phyloP scores from a whole-genome alignment of 352 stramenopile species.

The Albugo candida region DNA sequence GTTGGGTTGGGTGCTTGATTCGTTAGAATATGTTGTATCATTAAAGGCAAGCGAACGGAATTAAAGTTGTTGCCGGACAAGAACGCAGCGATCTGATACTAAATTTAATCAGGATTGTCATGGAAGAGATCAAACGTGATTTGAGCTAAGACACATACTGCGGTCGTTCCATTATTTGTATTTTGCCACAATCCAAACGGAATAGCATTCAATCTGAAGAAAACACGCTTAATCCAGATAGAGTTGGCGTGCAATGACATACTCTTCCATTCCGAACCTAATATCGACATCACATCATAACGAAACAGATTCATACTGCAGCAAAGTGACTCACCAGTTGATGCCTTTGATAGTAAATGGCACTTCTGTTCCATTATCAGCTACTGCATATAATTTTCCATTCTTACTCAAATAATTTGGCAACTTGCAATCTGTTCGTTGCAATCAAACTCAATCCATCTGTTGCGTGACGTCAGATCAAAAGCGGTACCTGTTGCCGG shows the following conservation, averaged over 20 bases:
- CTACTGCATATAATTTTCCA: constrained; percentile 28
- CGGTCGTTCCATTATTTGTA: constrained; percentile 28
- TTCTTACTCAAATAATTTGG: constrained; percentile 58
- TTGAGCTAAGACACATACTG: constrained; percentile 8
- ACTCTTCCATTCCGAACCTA: constrained; percentile 22
- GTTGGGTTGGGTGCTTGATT: constrained; percentile 24
- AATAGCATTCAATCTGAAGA: constrained; percentile 14
- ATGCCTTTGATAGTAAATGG: constrained; percentile 37
- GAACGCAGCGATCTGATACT: constrained; percentile 57
- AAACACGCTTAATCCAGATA: background rate
- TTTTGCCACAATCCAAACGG: constrained; percentile 47
- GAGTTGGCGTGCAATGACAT: constrained; percentile 13
- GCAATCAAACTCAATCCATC: too few species aligned
- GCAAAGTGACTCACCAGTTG: constrained; percentile 30
- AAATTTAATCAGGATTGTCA: background rate
- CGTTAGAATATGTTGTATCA: constrained; percentile 28
- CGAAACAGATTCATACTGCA: too few species aligned
- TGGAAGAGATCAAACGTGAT: background rate
- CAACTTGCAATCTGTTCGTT: constrained; percentile 19
- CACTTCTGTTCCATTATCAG: constrained; percentile 26
- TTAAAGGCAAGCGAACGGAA: constrained; percentile 43
- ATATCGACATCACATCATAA: too few species aligned
- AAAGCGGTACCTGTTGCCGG: constrained; percentile 9
- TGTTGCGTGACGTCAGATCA: too few species aligned
- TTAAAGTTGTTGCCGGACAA: constrained; percentile 62